A percentile compares a stretch with the other conserved stretches of the same genome.
These are phyloP conservation scores for Aquilaria malaccensis DNA, from an alignment of 345 rosid genomes.

Conservation along the genomic window DNA sequence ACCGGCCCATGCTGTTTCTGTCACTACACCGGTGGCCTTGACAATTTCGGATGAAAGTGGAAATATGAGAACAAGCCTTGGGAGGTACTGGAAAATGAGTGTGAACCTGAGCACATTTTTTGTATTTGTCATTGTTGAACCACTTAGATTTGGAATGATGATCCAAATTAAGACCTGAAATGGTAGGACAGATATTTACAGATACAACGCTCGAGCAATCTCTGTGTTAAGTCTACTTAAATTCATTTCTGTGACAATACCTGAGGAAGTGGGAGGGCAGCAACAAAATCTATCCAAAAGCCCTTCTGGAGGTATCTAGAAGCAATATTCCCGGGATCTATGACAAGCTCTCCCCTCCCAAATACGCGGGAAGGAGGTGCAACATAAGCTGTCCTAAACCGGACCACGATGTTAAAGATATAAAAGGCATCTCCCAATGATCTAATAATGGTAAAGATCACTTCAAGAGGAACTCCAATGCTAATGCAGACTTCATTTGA, in stretches of 20 bases:
- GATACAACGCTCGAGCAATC: too few relatives aligned
- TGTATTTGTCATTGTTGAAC: conserved; percentile 76
- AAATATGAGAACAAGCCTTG: conserved; percentile 59
- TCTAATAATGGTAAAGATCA: conserved; percentile 52
- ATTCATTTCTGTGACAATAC: conserved; percentile 16
- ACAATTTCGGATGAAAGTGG: conserved; percentile 78
- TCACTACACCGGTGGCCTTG: conserved; percentile 80
- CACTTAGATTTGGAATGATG: conserved; percentile 57
- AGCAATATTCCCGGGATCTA: conserved; percentile 56
- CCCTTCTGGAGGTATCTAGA: conserved; percentile 40
- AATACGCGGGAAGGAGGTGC: conserved; percentile 90
- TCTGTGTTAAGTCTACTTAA: too few relatives aligned
- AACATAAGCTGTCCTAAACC: conserved; percentile 68
- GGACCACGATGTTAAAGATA: conserved; percentile 52
- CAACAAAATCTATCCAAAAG: conserved; percentile 68
- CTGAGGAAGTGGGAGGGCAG: conserved; percentile 95
- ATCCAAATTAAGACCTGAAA: conserved; percentile 81
- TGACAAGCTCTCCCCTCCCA: conserved; percentile 88
- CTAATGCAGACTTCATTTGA: conserved; percentile 45
- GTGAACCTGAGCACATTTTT: conserved; percentile 80
- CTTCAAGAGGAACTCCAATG: conserved; percentile 48
- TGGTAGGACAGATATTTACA: not conserved
- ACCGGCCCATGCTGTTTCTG: conserved; percentile 95
- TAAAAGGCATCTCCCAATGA: conserved; percentile 73
- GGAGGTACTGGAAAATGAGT: conserved; percentile 75